Evolutionary conservation across 306 rosid species (phyloP), one percentile per base, ranked within the genome.

Genomic region (Gastrolobium villosum): DNA sequence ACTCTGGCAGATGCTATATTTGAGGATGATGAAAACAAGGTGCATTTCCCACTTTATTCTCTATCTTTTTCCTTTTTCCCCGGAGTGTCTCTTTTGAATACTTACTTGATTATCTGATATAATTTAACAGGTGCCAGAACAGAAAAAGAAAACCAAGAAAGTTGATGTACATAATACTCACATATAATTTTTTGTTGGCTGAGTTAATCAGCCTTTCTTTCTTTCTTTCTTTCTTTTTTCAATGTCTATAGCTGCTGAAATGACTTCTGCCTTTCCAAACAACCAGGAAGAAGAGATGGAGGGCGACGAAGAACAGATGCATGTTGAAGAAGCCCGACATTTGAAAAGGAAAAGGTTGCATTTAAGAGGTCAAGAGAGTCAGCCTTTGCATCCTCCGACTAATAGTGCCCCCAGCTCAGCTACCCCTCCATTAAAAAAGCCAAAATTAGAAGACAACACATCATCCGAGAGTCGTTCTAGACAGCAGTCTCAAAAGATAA

Each of bases 1-100:
- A 97, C 68, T 87, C 89, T 95, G 15, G 83, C 85, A 65, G 98
- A 93, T 88, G 94, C 99, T 40, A 90, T 95, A 80, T 93, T 95
- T 88, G 97, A 95, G 11, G 90, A 60, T 11, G 96, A 87, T 5
- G 97, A 88, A 13, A 54, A 39, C 43, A 60, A 75, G 97, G 98
- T 91, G 52, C 53, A 66, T 74, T 41, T 60, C 66, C 57, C 34
- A 36, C 26, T 60, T 63, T 56, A n/a, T 73, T 8, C 3, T 43
- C 39, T 65, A 39, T 37, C 4, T 59, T 14, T 45, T 20, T 52
- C 36, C 55, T 80, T 26, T 5, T 28, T n/a, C 10, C 28, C 44
- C 11, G 2, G 26, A 20, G 26, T 20, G 26, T 81, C 52, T 37
- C 48, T 70, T 34, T 10, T 65, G 64, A 10, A 59, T 68, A 32